Percentiles rank a stretch among this genome's conserved stretches.
Conservation (phyloP, 306 rosid species). For the Cucumis melo region DNA sequence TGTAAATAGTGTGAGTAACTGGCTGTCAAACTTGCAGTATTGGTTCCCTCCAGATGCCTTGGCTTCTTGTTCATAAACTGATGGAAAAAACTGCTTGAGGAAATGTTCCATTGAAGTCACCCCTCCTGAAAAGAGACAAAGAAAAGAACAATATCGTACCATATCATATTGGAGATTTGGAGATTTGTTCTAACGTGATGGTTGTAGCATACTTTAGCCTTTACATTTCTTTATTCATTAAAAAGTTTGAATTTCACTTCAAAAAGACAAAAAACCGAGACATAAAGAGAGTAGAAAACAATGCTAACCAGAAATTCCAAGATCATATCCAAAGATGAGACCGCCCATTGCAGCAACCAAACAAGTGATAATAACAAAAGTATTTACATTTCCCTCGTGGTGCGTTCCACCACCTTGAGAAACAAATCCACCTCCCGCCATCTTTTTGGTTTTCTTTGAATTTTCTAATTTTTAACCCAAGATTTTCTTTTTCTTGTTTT, state of each 20-base stretch:
- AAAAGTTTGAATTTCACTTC: not conserved
- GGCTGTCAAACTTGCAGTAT: conserved; percentile 24
- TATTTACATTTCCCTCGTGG: conserved; percentile 14
- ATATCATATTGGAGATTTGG: not conserved
- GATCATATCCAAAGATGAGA: conserved; percentile 36
- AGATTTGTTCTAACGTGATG: not conserved
- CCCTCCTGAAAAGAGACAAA: conserved; percentile 19
- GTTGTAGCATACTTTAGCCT: not conserved
- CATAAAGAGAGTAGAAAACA: not conserved
- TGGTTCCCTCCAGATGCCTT: not conserved
- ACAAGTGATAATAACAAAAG: conserved; percentile 19
- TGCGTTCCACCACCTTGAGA: conserved; percentile 7
- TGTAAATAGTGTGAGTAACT: conserved; percentile 17
- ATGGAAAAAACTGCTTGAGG: conserved; percentile 18
- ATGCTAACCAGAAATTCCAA: conserved; percentile 24
- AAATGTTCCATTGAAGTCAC: conserved; percentile 25
- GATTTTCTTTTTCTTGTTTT: not conserved
- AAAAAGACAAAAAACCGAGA: not conserved
- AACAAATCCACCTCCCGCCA: conserved; percentile 24
- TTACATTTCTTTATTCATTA: not conserved
- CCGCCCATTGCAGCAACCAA: conserved; percentile 39
- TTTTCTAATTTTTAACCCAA: not conserved
- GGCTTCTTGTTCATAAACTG: not conserved
- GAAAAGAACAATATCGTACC: not conserved
- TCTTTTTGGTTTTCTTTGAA: not conserved